Evolutionary conservation across 2,329 filamentous ascomycete genomes (phyloP).

Genomic region (Neoscytalidium dimidiatum): DNA sequence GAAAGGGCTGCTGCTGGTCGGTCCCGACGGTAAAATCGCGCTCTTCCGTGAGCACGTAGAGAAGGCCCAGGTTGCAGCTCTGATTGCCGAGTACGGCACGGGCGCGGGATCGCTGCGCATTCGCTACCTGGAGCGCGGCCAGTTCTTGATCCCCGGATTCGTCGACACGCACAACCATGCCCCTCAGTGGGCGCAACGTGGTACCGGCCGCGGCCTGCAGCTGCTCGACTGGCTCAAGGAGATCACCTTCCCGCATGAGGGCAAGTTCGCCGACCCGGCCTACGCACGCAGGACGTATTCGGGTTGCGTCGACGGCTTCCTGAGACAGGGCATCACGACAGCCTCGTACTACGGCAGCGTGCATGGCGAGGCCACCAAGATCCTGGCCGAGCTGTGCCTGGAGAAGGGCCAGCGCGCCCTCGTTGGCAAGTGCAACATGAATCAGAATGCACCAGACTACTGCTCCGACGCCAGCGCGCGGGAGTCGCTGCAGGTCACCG

Average conservation of each 20-base stretch:
- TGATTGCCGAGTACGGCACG: slow-evolving; percentile 16
- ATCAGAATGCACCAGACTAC: slow-evolving; percentile 46
- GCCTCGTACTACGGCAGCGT: slow-evolving; percentile 62
- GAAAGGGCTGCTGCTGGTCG: slow-evolving; percentile 15
- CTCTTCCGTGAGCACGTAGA: slow-evolving; percentile 19
- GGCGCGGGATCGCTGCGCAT: slow-evolving; percentile 22
- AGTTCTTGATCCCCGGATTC: slow-evolving; percentile 62
- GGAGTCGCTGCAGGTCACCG: slow-evolving; percentile 20
- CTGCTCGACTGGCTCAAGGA: slow-evolving; percentile 60
- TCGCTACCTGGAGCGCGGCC: slow-evolving; percentile 39
- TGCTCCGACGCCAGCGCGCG: slow-evolving; percentile 30
- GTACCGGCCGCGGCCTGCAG: slow-evolving; percentile 41
- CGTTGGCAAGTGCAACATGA: slow-evolving; percentile 65
- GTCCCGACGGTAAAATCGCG: slow-evolving; percentile 12
- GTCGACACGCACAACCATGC: slow-evolving; percentile 71
- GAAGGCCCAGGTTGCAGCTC: slow-evolving; percentile 15
- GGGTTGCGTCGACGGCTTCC: slow-evolving; percentile 57
- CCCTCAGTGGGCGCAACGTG: slow-evolving; percentile 55
- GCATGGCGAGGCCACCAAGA: slow-evolving; percentile 58
- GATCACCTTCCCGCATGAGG: slow-evolving; percentile 67
- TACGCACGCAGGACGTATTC: slow-evolving; percentile 43
- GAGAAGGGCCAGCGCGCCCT: slow-evolving; percentile 59
- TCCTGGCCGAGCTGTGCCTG: slow-evolving; percentile 58
- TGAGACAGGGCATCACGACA: slow-evolving; percentile 64
- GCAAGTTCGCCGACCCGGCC: slow-evolving; percentile 56